Evolutionary conservation across 805 yeast genomes (phyloP).

Genomic region (Millerozyma miso): DNA sequence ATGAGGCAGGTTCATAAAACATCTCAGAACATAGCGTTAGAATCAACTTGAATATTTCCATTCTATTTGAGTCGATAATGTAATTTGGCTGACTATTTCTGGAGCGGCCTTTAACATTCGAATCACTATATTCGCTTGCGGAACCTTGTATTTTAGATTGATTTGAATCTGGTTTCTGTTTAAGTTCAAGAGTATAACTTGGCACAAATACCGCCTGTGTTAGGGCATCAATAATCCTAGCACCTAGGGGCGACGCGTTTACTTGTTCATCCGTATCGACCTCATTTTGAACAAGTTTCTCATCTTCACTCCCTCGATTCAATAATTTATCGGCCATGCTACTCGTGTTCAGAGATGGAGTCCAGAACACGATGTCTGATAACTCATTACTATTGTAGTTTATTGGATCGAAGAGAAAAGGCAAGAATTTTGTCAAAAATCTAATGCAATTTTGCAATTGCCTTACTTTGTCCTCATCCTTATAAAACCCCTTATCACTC

Average conservation of each 20-base stretch:
- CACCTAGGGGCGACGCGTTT: slow-evolving; percentile 22
- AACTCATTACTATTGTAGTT: slow-evolving; percentile 16
- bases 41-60: slow-evolving; percentile 62
- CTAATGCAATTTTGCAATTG: slow-evolving; percentile 60
- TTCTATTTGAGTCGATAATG: slow-evolving; percentile 55
- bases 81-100: slow-evolving; percentile 22
- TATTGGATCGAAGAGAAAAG: slow-evolving; percentile 62
- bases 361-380: slow-evolving; percentile 27
- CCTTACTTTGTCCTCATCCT: slow-evolving; percentile 17
- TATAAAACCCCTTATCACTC: slow-evolving; percentile 7
- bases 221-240: slow-evolving; percentile 23
- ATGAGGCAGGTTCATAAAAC: slow-evolving; percentile 46
- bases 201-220: slow-evolving; percentile 50
- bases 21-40: slow-evolving; percentile 58
- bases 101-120: slow-evolving; percentile 60
- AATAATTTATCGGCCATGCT: neutral
- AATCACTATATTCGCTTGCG: slow-evolving; percentile 58
- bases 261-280: slow-evolving; percentile 11
- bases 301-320: neutral
- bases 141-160: neutral
- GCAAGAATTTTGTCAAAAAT: slow-evolving; percentile 59
- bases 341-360: slow-evolving; percentile 42
- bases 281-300: slow-evolving; percentile 7
- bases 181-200: slow-evolving; percentile 46
- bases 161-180: neutral